phyloP scores from a whole-genome alignment of 129 eudicot species.

The Heracleum sosnowskyi region DNA sequence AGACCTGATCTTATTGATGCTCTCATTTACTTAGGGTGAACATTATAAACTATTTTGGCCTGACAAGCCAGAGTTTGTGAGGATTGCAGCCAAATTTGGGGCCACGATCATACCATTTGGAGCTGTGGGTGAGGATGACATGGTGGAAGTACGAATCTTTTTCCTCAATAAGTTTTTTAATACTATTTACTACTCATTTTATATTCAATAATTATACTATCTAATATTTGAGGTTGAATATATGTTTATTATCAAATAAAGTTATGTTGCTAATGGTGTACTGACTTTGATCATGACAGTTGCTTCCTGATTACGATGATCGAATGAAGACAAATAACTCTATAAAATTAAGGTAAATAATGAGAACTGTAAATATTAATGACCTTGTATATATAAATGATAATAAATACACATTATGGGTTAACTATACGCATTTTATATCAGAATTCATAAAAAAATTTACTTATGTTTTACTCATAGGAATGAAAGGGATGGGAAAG shows the following conservation, averaged over 20 bases:
- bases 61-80: constrained; percentile 70
- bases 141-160: constrained; percentile 34
- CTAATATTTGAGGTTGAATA: not conserved
- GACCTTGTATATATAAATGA: not conserved
- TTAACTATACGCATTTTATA: not conserved
- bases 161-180: not conserved
- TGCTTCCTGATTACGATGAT: not conserved
- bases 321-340: not conserved
- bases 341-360: constrained; percentile 3
- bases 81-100: constrained; percentile 69
- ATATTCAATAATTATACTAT: not conserved
- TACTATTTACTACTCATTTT: not conserved
- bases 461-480: constrained; percentile 7
- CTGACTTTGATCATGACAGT: not conserved
- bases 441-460: not conserved
- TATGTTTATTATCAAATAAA: not conserved
- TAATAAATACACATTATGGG: not conserved
- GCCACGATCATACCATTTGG: constrained; percentile 81
- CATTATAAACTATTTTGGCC: constrained; percentile 65
- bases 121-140: constrained; percentile 64
- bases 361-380: not conserved
- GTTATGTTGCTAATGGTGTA: not conserved
- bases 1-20: not conserved
- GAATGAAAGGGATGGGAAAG: constrained; percentile 25
- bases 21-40: constrained; percentile 37